Base-by-base conservation (phyloP, 176 grass and related monocot species). In the Lolium multiflorum region DNA sequence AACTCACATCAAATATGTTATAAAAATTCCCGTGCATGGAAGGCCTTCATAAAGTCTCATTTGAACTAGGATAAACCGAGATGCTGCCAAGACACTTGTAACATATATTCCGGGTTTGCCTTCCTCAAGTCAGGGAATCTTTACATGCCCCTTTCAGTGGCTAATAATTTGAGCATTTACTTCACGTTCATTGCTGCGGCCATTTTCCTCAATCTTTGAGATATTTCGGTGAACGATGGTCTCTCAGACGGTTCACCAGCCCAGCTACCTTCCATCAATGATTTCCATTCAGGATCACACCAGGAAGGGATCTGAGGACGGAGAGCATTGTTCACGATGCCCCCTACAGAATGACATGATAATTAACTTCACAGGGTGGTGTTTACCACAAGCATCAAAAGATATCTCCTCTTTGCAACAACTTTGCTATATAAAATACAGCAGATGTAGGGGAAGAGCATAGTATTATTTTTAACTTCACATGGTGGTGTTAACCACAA, bases 201-300 rank as follows among this genome's bases (percentile, higher is more conserved):
- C 92, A 99, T 99, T 88, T 99, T 94, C 83, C 97, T 88, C 84
- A 99, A 91, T 57, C 80, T 92, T 73, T 99, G 94, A 76, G 94
- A 94, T 84, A 96, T 96, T 71, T 99, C 97, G 80, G 92, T 91
- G 84, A 99, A 99, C 52, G 97, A 96, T 15, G 97, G 94, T 78
- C 97, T 96, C 59, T 84, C 89, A 20, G 86, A 44, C 67, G 94
- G 94, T 89, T 99, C 97, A 80, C 76, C 74, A 24, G 91, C 81
- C 97, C 97, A 99, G 79, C 97, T 91, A 75, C 84, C 91, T 88
- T 94, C 90, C 97, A 96, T 99, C 86, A 99, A 73, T 65, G 76
- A 84, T 83, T 93, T 99, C 97, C 97, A 99, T 89, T 99, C 97
- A 92, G 97, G 97, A 88, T 99, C 97, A 67, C 97, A 99, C 97